Base-by-base conservation (phyloP, 1,284 basidiomycete genomes). In the Tranzscheliella williamsii region DNA sequence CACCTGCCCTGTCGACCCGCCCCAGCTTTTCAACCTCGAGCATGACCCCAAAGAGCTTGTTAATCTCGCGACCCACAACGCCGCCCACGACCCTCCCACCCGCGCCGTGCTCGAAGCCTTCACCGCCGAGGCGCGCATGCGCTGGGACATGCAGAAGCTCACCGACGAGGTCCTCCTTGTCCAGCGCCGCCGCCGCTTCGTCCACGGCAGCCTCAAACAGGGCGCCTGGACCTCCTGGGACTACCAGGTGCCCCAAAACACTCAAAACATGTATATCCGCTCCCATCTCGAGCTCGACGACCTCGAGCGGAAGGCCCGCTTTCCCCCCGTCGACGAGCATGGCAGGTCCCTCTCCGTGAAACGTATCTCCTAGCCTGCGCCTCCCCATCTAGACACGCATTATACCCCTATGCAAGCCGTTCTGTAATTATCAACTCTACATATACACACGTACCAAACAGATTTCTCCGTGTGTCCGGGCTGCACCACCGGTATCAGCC, bases 231-330 rank as follows among this genome's bases (percentile, higher is more conserved):
- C 54, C 18, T 56, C 54, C 5, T 56, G 54, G 54, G 54, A 56
- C 27, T 56, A 56, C 16, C 47, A 56, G 42, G 54, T 56, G 16
- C 54, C 54, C 20, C 33, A 35, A 34, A 39, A 56, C 32, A 56
- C 54, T 12, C 54, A 50, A 8, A 50, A 50, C 26, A 56, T 56
- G 54, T 56, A 56, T 42, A 56, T 56, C 18, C 54, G 54, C 23
- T 56, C 54, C 6, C 54, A 56, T 16, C 31, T 56, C 16, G 54
- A 56, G 24, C 47, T 56, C 23, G 54, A 56, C 17, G 54, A 50
- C 18, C 54, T 56, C n/a, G 54, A 56, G 36, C 54, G 54, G 35
- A 56, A 50, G 54, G 54, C 54, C 12, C 54, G 54, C 16, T 56
- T 44, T 38, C 53, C 54, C 21, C 54, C 54, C 4, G 54, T 56